Evolutionary conservation across 352 stramenopile species (phyloP), one percentile per base, ranked within the genome.

Genomic region (Phytopythium boreale): DNA sequence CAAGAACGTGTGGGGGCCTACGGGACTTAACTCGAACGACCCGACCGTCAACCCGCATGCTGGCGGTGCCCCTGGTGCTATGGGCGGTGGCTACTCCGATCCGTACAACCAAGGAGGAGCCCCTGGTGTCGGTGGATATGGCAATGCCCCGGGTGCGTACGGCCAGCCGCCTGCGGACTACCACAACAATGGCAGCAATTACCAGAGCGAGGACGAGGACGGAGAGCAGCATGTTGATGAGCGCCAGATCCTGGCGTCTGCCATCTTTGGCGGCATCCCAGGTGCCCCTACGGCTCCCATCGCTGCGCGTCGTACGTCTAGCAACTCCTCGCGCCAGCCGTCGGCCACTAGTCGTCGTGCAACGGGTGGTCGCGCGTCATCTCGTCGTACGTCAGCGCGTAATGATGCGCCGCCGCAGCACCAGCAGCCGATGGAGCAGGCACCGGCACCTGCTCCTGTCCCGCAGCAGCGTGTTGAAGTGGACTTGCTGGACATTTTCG

Each of bases 211-310:
- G 7, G 62, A 79, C 14, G 77, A 92, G 36, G 80, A 89, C 46
- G 73, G 75, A 24, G 84, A 92, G 12, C 70, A 70, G 11, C 62
- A 80, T 8, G 75, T 92, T 2, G 79, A 95, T 49, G 87, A 96
- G 66, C 84, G 87, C 46, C 71, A 82, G 56, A 87, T 93, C 66
- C 90, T 98, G 80, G 97, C 97, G 44, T 97, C 95, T 15, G 95
- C 95, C 11, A 88, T 99, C 55, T 99, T 99, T 76, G 97, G 97
- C 43, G 97, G 97, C 31, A 97, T 99, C 52, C 87, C 83, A 12
- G 89, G 90, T 51, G 90, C 80, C 0, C 80, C 84, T 5, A 49
- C 69, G 12, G 70, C 77, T 10, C 70, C 82, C 8, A 76, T 85
- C 65, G 37, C 76, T 34, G 71, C 68, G 46, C 79, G 82, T 29